A percentile compares a stretch with the other conserved stretches of the same genome.
These are phyloP conservation scores for Amanita pseudoporphyria DNA, from an alignment of 768 basidiomycete species.

Conservation along the genomic window DNA sequence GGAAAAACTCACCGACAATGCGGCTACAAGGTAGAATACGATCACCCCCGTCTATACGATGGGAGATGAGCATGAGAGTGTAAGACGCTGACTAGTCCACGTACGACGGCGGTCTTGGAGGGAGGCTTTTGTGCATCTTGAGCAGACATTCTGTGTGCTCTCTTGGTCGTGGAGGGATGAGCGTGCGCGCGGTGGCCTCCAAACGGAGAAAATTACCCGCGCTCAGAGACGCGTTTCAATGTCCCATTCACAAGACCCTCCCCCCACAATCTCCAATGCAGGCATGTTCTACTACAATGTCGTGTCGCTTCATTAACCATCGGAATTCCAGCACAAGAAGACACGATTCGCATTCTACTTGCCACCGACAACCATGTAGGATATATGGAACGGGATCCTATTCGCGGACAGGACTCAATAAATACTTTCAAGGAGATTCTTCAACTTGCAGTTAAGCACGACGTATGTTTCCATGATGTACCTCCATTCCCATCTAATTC, in stretches of 20 bases:
- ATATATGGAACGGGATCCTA: constrained; percentile 87
- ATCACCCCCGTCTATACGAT: constrained; percentile 57
- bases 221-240: background rate
- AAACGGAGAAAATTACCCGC: constrained; percentile 8
- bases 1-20: constrained; percentile 60
- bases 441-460: constrained; percentile 79
- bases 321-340: constrained; percentile 36
- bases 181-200: background rate
- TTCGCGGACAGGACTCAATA: constrained; percentile 91
- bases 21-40: constrained; percentile 82
- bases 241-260: constrained; percentile 3
- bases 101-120: background rate
- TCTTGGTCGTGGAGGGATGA: background rate
- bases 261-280: constrained; percentile 5
- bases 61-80: background rate
- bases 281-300: constrained; percentile 14
- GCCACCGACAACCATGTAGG: constrained; percentile 98
- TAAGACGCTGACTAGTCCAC: constrained; percentile 21
- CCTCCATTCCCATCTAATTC: constrained; percentile 3
- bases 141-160: constrained; percentile 17
- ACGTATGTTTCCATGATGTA: constrained; percentile 38
- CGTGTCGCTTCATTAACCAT: background rate
- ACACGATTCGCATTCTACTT: constrained; percentile 75
- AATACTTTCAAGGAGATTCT: constrained; percentile 93
- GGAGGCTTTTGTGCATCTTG: constrained; percentile 18